Percentiles rank a stretch among this genome's conserved stretches.
Evolutionary conservation across 2,329 filamentous ascomycete genomes (phyloP).

Genomic region (Tympanopsis confertula): DNA sequence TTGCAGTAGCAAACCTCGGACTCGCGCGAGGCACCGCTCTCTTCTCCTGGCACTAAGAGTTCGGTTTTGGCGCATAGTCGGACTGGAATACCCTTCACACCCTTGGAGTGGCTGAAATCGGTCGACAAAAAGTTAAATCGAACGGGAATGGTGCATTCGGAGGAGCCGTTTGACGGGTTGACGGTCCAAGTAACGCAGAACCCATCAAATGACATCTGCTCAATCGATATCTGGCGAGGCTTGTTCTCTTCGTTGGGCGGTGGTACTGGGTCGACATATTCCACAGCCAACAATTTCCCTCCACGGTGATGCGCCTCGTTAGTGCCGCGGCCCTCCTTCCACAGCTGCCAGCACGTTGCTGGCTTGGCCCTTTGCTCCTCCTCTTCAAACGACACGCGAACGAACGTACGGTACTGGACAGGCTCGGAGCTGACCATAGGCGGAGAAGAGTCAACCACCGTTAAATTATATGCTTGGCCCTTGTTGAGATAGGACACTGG

Average conservation of each 20-base stretch:
- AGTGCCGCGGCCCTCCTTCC: constrained; percentile 93
- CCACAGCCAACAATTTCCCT: constrained; percentile 84
- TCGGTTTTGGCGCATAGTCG: constrained; percentile 79
- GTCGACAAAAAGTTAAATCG: constrained; percentile 98
- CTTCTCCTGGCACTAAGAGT: not conserved
- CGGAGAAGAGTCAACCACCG: constrained; percentile 66
- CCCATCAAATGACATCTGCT: constrained; percentile 77
- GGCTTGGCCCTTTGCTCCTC: constrained; percentile 82
- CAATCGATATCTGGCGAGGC: constrained; percentile 57
- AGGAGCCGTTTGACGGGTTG: constrained; percentile 43
- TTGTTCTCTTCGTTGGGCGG: constrained; percentile 39
- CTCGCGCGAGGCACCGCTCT: constrained; percentile 28
- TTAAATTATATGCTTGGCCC: constrained; percentile 83
- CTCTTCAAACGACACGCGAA: constrained; percentile 92
- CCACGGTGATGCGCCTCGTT: constrained; percentile 91
- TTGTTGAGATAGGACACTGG: constrained; percentile 96
- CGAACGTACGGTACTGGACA: constrained; percentile 73
- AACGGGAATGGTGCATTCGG: constrained; percentile 78
- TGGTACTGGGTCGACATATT: constrained; percentile 67
- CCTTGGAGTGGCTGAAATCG: constrained; percentile 97
- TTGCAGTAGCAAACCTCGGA: constrained; percentile 87
- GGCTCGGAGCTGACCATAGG: constrained; percentile 44
- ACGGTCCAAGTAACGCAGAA: constrained; percentile 87
- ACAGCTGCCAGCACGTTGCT: constrained; percentile 74
- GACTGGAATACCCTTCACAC: constrained; percentile 94